Evolutionary conservation across 2,329 filamentous ascomycete genomes (phyloP).

Genomic region (Ophiosphaerella korrae): DNA sequence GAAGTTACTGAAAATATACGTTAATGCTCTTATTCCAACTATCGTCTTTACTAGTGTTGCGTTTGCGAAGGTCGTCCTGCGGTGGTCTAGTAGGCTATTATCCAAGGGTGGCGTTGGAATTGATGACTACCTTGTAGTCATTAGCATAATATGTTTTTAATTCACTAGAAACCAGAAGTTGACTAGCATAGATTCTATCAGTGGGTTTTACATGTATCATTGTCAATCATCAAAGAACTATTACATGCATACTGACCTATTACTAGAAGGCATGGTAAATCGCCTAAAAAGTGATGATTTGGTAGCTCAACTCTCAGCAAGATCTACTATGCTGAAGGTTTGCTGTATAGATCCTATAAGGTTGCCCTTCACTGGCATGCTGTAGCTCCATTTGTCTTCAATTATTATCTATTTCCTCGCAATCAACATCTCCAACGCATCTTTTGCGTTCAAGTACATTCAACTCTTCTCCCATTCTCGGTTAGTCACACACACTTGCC

Average conservation of each 20-base stretch:
- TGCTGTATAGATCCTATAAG: background rate
- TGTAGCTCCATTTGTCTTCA: conserved; percentile 37
- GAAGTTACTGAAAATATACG: conserved; percentile 29
- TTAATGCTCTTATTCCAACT: conserved; percentile 30
- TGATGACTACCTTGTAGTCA: conserved; percentile 38
- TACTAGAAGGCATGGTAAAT: conserved; percentile 15
- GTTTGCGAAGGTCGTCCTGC: conserved; percentile 23
- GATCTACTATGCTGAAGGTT: conserved; percentile 29
- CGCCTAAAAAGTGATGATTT: background rate
- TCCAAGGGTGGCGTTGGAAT: conserved; percentile 14
- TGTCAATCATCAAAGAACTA: conserved; percentile 3
- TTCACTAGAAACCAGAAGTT: background rate
- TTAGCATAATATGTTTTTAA: conserved; percentile 29
- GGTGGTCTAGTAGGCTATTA: conserved; percentile 35
- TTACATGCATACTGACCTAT: background rate
- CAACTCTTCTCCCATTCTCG: conserved; percentile 26
- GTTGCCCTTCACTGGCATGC: too few species aligned
- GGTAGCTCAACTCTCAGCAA: background rate
- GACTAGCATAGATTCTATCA: conserved; percentile 26
- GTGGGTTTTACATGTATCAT: conserved; percentile 33
- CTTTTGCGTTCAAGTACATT: conserved; percentile 41
- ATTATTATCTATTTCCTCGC: conserved; percentile 39
- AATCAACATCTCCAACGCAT: conserved; percentile 40
- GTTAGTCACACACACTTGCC: conserved; percentile 16
- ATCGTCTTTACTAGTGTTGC: conserved; percentile 33